Conservation (phyloP, 2,329 filamentous ascomycete species). For the Diaporthe batatas region DNA sequence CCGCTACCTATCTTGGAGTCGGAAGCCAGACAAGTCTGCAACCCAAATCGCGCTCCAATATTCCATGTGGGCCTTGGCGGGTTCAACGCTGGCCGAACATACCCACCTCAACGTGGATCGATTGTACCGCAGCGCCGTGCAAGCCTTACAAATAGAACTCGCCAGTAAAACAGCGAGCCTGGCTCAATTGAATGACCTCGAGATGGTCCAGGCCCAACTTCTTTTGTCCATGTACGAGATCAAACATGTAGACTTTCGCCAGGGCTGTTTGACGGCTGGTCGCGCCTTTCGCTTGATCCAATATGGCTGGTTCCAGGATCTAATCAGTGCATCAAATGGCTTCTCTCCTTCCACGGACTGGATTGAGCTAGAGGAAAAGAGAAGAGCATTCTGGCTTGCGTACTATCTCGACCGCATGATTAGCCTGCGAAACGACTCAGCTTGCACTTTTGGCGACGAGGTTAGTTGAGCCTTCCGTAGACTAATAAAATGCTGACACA, state of each 20-base stretch:
- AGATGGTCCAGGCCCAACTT: neutral
- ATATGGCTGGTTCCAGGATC: constrained; percentile 12
- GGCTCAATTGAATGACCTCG: neutral
- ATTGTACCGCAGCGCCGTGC: neutral
- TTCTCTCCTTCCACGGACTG: neutral
- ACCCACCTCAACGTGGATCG: neutral
- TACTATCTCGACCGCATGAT: constrained; percentile 15
- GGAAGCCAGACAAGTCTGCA: neutral
- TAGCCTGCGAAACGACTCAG: neutral
- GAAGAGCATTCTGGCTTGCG: constrained; percentile 7
- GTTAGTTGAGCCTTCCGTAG: neutral
- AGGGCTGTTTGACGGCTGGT: neutral
- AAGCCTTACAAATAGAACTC: neutral
- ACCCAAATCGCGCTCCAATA: neutral
- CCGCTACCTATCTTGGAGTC: neutral
- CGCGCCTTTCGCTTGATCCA: neutral
- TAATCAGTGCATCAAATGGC: neutral
- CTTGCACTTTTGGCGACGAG: constrained; percentile 14
- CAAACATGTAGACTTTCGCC: neutral
- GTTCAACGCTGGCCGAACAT: neutral
- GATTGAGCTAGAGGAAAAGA: constrained; percentile 3
- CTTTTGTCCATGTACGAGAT: neutral
- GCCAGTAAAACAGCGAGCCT: neutral
- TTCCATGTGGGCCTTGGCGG: neutral
- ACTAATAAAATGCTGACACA: neutral